Evolutionary conservation across 371 early-diverging fungal genomes (phyloP).

Genomic region (Mycotypha africana): DNA sequence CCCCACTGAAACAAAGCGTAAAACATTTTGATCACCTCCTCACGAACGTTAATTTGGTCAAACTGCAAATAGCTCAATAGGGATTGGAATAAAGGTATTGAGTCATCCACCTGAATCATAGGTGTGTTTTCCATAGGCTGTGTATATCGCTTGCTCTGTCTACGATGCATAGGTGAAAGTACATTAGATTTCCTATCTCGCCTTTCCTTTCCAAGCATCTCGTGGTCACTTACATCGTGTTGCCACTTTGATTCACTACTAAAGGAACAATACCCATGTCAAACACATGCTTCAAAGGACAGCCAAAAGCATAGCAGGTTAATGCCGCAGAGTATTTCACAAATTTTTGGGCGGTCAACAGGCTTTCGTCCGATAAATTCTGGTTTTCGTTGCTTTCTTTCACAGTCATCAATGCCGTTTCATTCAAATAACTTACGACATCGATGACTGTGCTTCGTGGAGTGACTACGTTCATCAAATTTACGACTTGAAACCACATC

Average conservation of each 20-base stretch:
- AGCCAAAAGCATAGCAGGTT: conserved; percentile 35
- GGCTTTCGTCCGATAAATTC: conserved; percentile 13
- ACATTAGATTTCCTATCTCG: too few species aligned
- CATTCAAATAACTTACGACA: conserved; percentile 37
- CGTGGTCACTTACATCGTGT: too few species aligned
- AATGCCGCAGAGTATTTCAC: conserved; percentile 36
- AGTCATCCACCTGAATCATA: too few species aligned
- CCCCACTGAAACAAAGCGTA: conserved; percentile 41
- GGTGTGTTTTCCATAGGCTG: too few species aligned
- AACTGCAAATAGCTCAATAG: conserved; percentile 23
- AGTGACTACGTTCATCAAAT: conserved; percentile 19
- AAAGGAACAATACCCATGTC: conserved; percentile 37
- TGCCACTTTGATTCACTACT: too few species aligned
- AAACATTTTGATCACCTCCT: conserved; percentile 34
- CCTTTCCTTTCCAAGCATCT: too few species aligned
- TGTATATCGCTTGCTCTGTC: too few species aligned
- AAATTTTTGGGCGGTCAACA: conserved; percentile 25
- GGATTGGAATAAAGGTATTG: too few species aligned
- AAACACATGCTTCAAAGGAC: conserved; percentile 30
- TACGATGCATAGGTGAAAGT: too few species aligned
- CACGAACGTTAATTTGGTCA: conserved; percentile 31
- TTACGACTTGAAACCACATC: conserved; percentile 46
- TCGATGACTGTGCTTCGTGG: conserved; percentile 33
- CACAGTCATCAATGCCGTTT: conserved; percentile 23
- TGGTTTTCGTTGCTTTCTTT: conserved; percentile 14